These are phyloP conservation scores for Rhodotorula kratochvilovae DNA, from an alignment of 768 basidiomycete genomes.

Conservation along the genomic window DNA sequence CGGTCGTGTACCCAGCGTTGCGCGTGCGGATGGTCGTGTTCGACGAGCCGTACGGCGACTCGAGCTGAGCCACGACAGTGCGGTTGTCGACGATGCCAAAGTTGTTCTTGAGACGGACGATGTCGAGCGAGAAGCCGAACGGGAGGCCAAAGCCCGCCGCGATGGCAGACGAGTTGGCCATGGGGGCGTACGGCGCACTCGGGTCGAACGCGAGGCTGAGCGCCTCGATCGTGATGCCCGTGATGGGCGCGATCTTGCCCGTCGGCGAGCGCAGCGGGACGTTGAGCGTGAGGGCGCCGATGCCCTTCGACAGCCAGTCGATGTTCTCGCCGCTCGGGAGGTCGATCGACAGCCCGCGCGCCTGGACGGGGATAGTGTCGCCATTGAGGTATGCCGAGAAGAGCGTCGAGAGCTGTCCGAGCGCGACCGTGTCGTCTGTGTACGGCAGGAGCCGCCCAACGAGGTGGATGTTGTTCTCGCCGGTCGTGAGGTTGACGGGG, in stretches of 20 bases:
- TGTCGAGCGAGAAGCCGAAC: slow-evolving; percentile 58
- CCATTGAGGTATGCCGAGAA: slow-evolving; percentile 71
- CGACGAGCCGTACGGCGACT: slow-evolving; percentile 59
- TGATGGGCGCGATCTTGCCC: slow-evolving; percentile 60
- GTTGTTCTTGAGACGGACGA: slow-evolving; percentile 58
- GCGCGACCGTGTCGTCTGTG: slow-evolving; percentile 49
- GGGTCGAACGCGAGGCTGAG: slow-evolving; percentile 59
- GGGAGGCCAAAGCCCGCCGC: slow-evolving; percentile 62
- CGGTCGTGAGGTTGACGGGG: slow-evolving; percentile 38
- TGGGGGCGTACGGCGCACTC: slow-evolving; percentile 58
- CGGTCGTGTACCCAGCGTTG: slow-evolving; percentile 57
- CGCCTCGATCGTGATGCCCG: slow-evolving; percentile 60
- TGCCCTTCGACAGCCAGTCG: slow-evolving; percentile 64
- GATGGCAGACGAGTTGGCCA: slow-evolving; percentile 59
- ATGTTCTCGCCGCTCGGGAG: slow-evolving; percentile 59
- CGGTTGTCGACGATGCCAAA: slow-evolving; percentile 61
- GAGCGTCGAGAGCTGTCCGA: slow-evolving; percentile 57
- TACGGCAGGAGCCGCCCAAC: slow-evolving; percentile 59
- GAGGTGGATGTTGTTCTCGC: slow-evolving; percentile 60
- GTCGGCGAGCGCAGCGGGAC: slow-evolving; percentile 58
- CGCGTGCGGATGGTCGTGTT: slow-evolving; percentile 56
- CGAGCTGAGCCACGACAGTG: slow-evolving; percentile 57
- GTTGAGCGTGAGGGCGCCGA: slow-evolving; percentile 57
- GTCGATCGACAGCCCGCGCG: slow-evolving; percentile 59
- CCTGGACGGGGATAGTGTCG: slow-evolving; percentile 58